These are phyloP conservation scores for Hirsutella rhossiliensis DNA, from an alignment of 2,329 filamentous ascomycete species.

Conservation along the genomic window DNA sequence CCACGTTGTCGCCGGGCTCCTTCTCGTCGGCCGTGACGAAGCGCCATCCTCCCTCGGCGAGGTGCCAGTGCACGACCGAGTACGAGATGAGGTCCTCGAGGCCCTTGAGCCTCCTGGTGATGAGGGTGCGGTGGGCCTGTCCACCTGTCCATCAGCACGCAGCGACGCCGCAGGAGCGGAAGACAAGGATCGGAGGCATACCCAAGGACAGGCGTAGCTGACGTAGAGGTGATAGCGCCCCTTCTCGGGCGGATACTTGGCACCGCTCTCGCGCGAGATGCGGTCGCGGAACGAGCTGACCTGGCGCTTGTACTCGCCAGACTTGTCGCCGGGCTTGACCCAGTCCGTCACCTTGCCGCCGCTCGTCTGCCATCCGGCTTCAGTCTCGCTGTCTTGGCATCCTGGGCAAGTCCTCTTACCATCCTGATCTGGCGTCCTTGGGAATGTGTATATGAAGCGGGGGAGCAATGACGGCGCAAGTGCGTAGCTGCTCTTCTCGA, in stretches of 20 bases:
- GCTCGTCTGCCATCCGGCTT: constrained; percentile 1
- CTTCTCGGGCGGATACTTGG: constrained; percentile 74
- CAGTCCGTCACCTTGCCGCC: constrained; percentile 54
- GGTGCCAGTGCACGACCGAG: constrained; percentile 88
- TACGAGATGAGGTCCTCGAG: constrained; percentile 71
- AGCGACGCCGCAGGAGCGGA: background rate
- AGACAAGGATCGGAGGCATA: constrained; percentile 12
- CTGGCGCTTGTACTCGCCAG: constrained; percentile 88
- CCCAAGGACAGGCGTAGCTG: constrained; percentile 90
- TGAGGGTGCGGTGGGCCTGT: constrained; percentile 69
- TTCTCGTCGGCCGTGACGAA: constrained; percentile 55
- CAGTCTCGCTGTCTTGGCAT: background rate
- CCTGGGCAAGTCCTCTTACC: no score
- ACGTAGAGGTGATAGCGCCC: constrained; percentile 91
- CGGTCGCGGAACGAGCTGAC: constrained; percentile 70
- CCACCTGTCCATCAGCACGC: background rate
- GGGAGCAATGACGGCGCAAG: no score
- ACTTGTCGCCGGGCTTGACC: constrained; percentile 65
- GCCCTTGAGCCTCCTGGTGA: constrained; percentile 82
- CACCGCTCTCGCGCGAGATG: constrained; percentile 60
- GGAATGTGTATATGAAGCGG: no score
- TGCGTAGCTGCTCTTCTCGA: no score
- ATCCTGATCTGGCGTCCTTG: no score
- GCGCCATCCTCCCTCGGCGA: constrained; percentile 64
- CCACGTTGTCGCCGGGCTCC: constrained; percentile 48